phyloP scores from a whole-genome alignment of 2,329 filamentous ascomycete species.

The Epicoccum nigrum region DNA sequence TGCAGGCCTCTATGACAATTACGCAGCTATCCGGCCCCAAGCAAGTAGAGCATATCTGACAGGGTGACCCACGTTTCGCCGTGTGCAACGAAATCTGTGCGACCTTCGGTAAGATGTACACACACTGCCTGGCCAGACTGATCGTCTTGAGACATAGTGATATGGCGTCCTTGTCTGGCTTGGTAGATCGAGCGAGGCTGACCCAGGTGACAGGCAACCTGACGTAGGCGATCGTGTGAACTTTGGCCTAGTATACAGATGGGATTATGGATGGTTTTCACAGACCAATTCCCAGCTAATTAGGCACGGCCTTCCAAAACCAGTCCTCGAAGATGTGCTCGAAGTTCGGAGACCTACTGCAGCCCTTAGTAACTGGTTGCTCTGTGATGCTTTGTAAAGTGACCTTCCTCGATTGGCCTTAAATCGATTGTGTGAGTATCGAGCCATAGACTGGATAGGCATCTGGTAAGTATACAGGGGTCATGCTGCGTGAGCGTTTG shows the following conservation, averaged over 20 bases:
- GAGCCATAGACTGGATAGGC: conserved; percentile 13
- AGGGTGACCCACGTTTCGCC: conserved; percentile 42
- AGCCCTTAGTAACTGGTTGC: too few relatives aligned
- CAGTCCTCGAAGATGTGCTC: background rate
- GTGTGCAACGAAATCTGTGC: conserved; percentile 32
- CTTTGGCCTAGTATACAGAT: conserved; percentile 4
- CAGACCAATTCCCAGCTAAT: background rate
- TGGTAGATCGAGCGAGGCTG: conserved; percentile 19
- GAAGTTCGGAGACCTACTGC: too few relatives aligned
- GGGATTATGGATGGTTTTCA: background rate
- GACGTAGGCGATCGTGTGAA: conserved; percentile 12
- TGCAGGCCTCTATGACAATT: background rate
- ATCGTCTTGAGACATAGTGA: conserved; percentile 31
- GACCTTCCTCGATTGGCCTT: conserved; percentile 16
- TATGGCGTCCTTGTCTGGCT: conserved; percentile 11
- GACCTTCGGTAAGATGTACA: conserved; percentile 37
- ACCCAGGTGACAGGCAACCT: conserved; percentile 6
- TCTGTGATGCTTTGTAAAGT: too few relatives aligned
- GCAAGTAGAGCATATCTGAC: background rate
- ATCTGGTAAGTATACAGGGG: conserved; percentile 33
- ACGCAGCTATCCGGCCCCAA: background rate
- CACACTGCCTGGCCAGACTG: conserved; percentile 36
- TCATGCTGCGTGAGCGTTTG: conserved; percentile 41
- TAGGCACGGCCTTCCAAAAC: background rate
- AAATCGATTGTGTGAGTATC: conserved; percentile 18